phyloP scores from a whole-genome alignment of 805 yeast genomes.

The Geotrichum ghanense region DNA sequence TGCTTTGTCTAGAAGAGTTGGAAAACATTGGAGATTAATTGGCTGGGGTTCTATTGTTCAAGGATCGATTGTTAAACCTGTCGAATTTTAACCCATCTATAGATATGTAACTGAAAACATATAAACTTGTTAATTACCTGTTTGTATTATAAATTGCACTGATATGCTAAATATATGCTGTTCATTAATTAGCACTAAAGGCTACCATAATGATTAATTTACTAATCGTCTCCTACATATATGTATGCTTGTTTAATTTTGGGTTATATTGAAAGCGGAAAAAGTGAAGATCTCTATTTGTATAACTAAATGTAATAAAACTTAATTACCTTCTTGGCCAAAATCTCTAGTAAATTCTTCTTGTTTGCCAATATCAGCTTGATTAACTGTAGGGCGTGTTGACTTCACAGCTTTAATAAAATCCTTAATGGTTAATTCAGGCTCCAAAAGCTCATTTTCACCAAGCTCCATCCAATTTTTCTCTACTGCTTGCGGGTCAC shows the following conservation, averaged over 20 bases:
- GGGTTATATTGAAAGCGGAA: no score
- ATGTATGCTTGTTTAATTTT: no score
- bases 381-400: conserved; percentile 91
- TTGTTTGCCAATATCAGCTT: conserved; percentile 69
- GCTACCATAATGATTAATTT: no score
- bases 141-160: no score
- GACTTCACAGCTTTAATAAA: conserved; percentile 85
- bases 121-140: no score
- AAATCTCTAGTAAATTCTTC: conserved; percentile 85
- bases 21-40: conserved; percentile 98
- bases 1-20: conserved; percentile 97
- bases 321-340: conserved; percentile 89
- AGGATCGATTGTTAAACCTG: conserved; percentile 38
- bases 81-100: conserved; percentile 6
- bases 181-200: no score
- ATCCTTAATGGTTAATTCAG: conserved; percentile 80
- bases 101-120: no score
- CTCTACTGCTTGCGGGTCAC: conserved; percentile 77
- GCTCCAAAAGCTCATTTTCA: conserved; percentile 82
- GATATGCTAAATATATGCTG: no score
- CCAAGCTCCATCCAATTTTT: conserved; percentile 90
- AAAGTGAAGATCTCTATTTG: no score
- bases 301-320: no score
- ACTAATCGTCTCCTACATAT: no score
- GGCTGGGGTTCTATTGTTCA: conserved; percentile 99